phyloP scores from a whole-genome alignment of 2,329 filamentous ascomycete genomes.

The Cercospora beticola region DNA sequence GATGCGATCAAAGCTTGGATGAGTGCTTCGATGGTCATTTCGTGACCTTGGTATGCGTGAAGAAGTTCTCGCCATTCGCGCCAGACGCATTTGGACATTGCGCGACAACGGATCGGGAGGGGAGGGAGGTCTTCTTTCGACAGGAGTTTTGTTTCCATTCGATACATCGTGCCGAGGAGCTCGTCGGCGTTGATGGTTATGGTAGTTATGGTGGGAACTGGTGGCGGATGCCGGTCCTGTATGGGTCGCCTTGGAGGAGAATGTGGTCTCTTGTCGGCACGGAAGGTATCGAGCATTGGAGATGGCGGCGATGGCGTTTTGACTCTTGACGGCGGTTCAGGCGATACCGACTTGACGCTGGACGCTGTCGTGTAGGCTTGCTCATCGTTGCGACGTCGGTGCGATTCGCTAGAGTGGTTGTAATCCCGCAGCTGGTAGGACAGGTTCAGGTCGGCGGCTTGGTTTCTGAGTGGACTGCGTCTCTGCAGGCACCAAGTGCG shows the following conservation, averaged over 20 bases:
- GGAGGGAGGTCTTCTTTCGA: neutral
- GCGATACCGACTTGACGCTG: neutral
- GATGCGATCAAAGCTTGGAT: slow-evolving; percentile 7
- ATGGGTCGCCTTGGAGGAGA: neutral
- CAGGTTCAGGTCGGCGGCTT: slow-evolving; percentile 6
- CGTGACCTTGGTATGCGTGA: slow-evolving; percentile 3
- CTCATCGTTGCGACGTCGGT: slow-evolving; percentile 5
- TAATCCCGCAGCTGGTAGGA: neutral
- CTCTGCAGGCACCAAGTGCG: slow-evolving; percentile 14
- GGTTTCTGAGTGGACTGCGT: slow-evolving; percentile 13
- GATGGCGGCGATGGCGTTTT: neutral
- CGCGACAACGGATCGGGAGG: slow-evolving; percentile 16
- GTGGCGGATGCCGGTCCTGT: neutral
- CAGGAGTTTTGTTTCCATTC: neutral
- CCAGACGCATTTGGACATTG: slow-evolving; percentile 22
- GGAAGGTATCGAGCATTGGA: neutral
- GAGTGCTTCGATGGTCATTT: slow-evolving; percentile 5
- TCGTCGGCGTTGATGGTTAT: neutral
- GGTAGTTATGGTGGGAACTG: neutral
- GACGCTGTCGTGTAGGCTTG: neutral
- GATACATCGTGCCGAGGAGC: slow-evolving; percentile 16
- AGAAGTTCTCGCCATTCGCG: slow-evolving; percentile 21
- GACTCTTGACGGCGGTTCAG: neutral
- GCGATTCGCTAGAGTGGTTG: neutral
- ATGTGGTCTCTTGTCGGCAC: neutral